phyloP scores from a whole-genome alignment of 306 rosid species.

The Phaseolus lunatus region DNA sequence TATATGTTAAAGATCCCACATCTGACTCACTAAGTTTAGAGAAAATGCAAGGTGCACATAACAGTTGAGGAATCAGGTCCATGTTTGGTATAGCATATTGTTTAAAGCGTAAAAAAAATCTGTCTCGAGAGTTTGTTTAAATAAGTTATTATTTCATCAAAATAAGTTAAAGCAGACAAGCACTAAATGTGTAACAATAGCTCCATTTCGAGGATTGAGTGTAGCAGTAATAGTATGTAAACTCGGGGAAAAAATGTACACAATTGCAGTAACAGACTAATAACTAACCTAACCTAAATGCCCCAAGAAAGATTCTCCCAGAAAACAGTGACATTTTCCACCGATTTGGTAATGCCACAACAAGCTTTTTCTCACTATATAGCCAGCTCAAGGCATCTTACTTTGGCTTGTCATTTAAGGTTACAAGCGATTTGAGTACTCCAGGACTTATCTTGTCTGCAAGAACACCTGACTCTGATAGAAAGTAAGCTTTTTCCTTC shows the following conservation, averaged over 20 bases:
- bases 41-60: background rate
- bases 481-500: conserved; percentile 78
- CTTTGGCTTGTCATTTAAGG: conserved; percentile 72
- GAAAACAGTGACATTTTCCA: conserved; percentile 11
- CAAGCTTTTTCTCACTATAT: background rate
- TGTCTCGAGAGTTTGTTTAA: background rate
- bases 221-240: background rate
- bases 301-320: conserved; percentile 14
- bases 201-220: conserved; percentile 1
- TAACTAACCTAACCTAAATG: conserved; percentile 30
- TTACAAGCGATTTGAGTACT: conserved; percentile 72
- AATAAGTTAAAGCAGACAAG: background rate
- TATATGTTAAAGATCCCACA: background rate
- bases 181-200: background rate
- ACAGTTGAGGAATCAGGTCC: background rate
- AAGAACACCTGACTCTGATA: conserved; percentile 81
- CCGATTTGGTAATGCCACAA: conserved; percentile 3
- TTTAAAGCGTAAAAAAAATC: background rate
- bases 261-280: conserved; percentile 28
- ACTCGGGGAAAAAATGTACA: background rate
- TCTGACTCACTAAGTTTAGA: background rate
- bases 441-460: conserved; percentile 81
- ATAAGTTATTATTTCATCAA: background rate
- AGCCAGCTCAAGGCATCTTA: conserved; percentile 43
- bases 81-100: background rate